Percentiles rank a stretch among this genome's conserved stretches.
Evolutionary conservation across 1,284 basidiomycete genomes (phyloP).

Genomic region (Apiotrichum domesticum): DNA sequence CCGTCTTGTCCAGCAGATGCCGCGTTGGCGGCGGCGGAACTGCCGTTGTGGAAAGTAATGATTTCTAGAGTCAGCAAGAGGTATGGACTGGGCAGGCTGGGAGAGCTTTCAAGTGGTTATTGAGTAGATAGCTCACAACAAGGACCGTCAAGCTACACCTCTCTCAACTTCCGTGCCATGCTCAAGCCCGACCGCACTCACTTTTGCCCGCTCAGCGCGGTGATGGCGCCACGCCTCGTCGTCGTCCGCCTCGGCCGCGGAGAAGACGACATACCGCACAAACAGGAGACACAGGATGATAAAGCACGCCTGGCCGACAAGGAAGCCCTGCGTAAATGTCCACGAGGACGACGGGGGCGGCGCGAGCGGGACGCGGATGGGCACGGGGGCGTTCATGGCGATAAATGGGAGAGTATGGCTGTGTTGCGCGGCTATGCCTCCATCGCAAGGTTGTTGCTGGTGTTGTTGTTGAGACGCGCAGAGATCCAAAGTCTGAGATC

Average conservation of each 20-base stretch:
- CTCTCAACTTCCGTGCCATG: no score
- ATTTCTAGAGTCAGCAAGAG: slow-evolving; percentile 23
- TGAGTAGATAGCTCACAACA: background rate
- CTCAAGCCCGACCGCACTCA: slow-evolving; percentile 14
- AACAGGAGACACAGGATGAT: slow-evolving; percentile 47
- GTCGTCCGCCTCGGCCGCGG: slow-evolving; percentile 43
- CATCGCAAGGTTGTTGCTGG: no score
- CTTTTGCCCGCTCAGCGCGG: slow-evolving; percentile 37
- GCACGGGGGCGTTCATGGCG: no score
- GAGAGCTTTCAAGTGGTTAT: background rate
- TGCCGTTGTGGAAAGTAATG: slow-evolving; percentile 35
- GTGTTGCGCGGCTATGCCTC: no score
- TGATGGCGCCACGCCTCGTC: slow-evolving; percentile 27
- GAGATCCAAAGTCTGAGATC: no score
- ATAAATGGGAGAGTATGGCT: no score
- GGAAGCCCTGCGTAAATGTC: slow-evolving; percentile 54
- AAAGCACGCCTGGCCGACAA: slow-evolving; percentile 52
- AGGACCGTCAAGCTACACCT: no score
- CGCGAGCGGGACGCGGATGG: background rate
- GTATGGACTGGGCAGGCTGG: no score
- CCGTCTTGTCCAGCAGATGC: slow-evolving; percentile 48
- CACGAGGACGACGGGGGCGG: slow-evolving; percentile 19
- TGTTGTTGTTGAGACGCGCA: no score
- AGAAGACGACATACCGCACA: slow-evolving; percentile 54
- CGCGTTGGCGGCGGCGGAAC: slow-evolving; percentile 42